phyloP scores from a whole-genome alignment of 2,329 filamentous ascomycete genomes.

The Setomelanomma holmii region DNA sequence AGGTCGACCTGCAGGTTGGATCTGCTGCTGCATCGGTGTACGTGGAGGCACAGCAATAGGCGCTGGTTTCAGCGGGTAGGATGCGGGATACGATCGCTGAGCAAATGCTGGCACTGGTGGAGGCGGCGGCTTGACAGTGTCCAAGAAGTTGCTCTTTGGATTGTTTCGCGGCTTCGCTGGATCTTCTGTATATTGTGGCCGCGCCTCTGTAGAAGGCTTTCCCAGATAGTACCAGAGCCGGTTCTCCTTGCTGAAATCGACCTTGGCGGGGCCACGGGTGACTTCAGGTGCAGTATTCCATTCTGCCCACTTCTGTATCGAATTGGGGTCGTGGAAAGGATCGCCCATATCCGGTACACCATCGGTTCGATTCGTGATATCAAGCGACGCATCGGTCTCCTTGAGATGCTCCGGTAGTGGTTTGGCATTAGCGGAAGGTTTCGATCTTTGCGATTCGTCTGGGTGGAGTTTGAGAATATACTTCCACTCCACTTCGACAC shows the following conservation, averaged over 20 bases:
- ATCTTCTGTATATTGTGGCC: conserved; percentile 89
- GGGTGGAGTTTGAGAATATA: conserved; percentile 78
- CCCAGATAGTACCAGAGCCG: conserved; percentile 91
- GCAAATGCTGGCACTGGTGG: conserved; percentile 37
- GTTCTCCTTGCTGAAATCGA: conserved; percentile 75
- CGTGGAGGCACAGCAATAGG: conserved; percentile 42
- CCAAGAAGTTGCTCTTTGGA: conserved; percentile 73
- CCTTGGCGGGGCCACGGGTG: conserved; percentile 65
- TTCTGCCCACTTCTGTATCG: conserved; percentile 64
- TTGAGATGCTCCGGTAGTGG: conserved; percentile 68
- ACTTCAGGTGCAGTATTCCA: conserved; percentile 66
- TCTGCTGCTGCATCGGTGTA: conserved; percentile 38
- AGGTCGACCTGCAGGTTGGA: conserved; percentile 25
- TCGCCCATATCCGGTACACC: conserved; percentile 57
- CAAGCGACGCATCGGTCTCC: conserved; percentile 54
- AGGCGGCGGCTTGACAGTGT: conserved; percentile 63
- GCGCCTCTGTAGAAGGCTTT: conserved; percentile 84
- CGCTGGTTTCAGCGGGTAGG: conserved; percentile 57
- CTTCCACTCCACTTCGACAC: conserved; percentile 83
- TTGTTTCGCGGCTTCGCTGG: conserved; percentile 68
- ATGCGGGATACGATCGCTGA: conserved; percentile 39
- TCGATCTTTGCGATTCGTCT: conserved; percentile 73
- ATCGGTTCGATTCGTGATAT: conserved; percentile 56
- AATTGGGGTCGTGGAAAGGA: conserved; percentile 55
- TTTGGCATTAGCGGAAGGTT: conserved; percentile 75